Evolutionary conservation across 805 yeast genomes (phyloP).

Genomic region (Zygotorulaspora chibaensis): DNA sequence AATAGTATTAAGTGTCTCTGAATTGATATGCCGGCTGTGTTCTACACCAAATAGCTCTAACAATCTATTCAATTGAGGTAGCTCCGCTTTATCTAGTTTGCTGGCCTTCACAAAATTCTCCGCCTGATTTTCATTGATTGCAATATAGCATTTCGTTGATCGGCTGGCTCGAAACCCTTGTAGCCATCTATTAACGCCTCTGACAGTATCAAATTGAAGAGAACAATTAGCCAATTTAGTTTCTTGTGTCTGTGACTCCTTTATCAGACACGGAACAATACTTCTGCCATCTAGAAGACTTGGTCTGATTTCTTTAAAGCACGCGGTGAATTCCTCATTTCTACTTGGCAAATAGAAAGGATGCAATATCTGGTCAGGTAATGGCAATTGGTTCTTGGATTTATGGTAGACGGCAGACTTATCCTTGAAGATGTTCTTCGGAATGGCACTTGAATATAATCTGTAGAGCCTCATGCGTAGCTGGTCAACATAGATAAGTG

Average conservation of each 20-base stretch:
- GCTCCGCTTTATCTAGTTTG: slow-evolving; percentile 7
- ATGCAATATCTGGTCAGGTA: slow-evolving; percentile 20
- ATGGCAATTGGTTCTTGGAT: slow-evolving; percentile 2
- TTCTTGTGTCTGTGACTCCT: slow-evolving; percentile 4
- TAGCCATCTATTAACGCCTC: slow-evolving; percentile 23
- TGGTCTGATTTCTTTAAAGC: slow-evolving; percentile 20
- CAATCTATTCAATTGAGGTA: slow-evolving; percentile 11
- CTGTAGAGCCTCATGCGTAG: slow-evolving; percentile 5
- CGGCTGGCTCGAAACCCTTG: slow-evolving; percentile 5
- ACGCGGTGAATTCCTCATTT: slow-evolving; percentile 23
- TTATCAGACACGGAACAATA: slow-evolving; percentile 18
- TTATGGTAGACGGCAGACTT: background rate
- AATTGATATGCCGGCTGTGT: slow-evolving; percentile 7
- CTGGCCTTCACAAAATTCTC: slow-evolving; percentile 12
- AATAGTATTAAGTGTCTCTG: slow-evolving; percentile 9
- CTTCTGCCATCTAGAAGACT: slow-evolving; percentile 19
- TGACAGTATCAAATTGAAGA: slow-evolving; percentile 16
- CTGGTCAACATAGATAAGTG: background rate
- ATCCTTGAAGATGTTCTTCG: slow-evolving; percentile 3
- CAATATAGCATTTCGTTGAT: background rate
- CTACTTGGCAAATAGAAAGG: slow-evolving; percentile 27
- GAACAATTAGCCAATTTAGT: slow-evolving; percentile 10
- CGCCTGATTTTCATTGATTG: slow-evolving; percentile 6
- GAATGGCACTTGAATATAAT: slow-evolving; percentile 3
- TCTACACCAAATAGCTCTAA: slow-evolving; percentile 10